phyloP scores from a whole-genome alignment of 2,329 filamentous ascomycete genomes.

The Talaromyces amestolkiae region DNA sequence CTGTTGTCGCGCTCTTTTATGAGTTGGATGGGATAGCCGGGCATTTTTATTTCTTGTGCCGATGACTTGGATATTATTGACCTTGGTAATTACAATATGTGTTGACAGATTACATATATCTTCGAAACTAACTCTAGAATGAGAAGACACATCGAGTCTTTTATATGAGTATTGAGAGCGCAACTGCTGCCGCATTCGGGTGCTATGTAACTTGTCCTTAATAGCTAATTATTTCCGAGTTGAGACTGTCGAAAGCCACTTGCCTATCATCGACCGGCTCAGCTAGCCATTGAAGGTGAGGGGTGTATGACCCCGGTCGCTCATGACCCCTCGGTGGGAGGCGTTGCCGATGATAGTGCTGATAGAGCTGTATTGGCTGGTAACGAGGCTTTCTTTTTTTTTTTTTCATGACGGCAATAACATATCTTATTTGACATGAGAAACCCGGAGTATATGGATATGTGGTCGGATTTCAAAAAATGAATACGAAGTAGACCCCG shows the following conservation, averaged over 20 bases:
- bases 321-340: background rate
- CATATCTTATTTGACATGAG: background rate
- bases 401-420: background rate
- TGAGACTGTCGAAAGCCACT: background rate
- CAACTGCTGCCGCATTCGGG: too few species aligned
- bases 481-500: background rate
- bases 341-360: background rate
- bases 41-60: background rate
- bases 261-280: background rate
- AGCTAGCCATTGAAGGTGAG: background rate
- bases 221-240: background rate
- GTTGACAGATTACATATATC: background rate
- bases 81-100: background rate
- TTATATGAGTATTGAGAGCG: background rate
- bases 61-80: background rate
- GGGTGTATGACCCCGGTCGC: background rate
- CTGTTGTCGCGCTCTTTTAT: background rate
- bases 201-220: background rate
- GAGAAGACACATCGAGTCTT: background rate
- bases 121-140: background rate
- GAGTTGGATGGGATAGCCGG: background rate
- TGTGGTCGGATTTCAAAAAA: background rate
- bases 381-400: background rate
- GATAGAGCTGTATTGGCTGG: background rate
- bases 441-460: background rate